A percentile compares a stretch with the other conserved stretches of the same genome.
Evolutionary conservation across 352 stramenopile species (phyloP).

Genomic region (Halophytophthora batemanensis): DNA sequence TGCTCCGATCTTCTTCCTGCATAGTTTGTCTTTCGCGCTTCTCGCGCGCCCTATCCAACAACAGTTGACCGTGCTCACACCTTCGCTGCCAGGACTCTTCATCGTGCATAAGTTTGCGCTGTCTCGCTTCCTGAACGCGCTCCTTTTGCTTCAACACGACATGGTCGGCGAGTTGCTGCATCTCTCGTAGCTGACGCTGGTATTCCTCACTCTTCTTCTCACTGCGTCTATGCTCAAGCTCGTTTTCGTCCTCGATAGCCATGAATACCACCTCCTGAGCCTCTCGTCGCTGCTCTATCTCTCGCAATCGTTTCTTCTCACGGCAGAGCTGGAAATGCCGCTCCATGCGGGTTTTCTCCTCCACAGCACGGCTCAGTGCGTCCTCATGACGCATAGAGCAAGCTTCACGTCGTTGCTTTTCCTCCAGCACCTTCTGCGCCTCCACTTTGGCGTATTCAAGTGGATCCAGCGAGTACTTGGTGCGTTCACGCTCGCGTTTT

Average conservation of each 20-base stretch:
- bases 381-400: conserved; percentile 48
- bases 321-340: conserved; percentile 40
- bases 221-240: conserved; percentile 8
- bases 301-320: conserved; percentile 26
- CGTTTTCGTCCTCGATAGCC: conserved; percentile 39
- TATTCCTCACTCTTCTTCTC: conserved; percentile 29
- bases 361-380: conserved; percentile 13
- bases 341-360: conserved; percentile 37
- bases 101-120: conserved; percentile 57
- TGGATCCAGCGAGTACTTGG: conserved; percentile 50
- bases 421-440: conserved; percentile 33
- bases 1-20: conserved; percentile 34
- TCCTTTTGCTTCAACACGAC: conserved; percentile 30
- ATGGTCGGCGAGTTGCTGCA: conserved; percentile 39
- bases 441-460: conserved; percentile 49
- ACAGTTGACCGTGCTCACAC: conserved; percentile 27
- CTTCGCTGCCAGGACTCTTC: conserved; percentile 58
- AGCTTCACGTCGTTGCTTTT: conserved; percentile 50
- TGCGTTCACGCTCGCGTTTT: conserved; percentile 46
- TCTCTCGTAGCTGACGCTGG: conserved; percentile 30
- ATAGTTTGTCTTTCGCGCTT: conserved; percentile 47
- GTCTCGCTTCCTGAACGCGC: conserved; percentile 44
- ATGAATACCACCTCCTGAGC: conserved; percentile 34
- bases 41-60: conserved; percentile 29
- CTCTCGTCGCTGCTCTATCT: conserved; percentile 28